Evolutionary conservation across 805 yeast species (phyloP).

Genomic region (Nakazawaea anatomiae): DNA sequence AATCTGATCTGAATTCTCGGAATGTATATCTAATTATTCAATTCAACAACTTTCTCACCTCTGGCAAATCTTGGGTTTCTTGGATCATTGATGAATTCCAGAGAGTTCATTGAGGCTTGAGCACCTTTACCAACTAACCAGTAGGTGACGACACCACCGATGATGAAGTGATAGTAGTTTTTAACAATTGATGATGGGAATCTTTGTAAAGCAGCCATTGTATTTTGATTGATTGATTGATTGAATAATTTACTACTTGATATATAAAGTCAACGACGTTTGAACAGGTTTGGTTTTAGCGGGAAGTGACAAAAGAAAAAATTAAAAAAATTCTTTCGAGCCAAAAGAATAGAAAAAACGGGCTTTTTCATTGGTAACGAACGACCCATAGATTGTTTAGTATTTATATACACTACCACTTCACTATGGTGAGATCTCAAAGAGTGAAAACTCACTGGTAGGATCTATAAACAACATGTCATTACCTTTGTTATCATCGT

Average conservation of each 20-base stretch:
- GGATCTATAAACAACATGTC: constrained; percentile 1
- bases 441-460: not conserved
- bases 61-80: constrained; percentile 86
- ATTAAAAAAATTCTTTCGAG: no score
- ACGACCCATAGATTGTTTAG: no score
- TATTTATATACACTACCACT: not conserved
- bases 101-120: constrained; percentile 60
- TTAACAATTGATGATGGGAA: constrained; percentile 40
- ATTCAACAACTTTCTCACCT: constrained; percentile 35
- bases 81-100: constrained; percentile 88
- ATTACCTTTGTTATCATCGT: no score
- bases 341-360: no score
- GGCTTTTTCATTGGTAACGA: no score
- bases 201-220: constrained; percentile 18
- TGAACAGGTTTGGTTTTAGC: no score
- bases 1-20: not conserved
- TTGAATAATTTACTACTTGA: no score
- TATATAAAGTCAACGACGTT: no score
- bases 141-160: constrained; percentile 57
- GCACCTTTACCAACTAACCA: constrained; percentile 67
- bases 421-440: not conserved
- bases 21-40: not conserved
- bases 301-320: no score
- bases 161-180: constrained; percentile 42
- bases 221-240: not conserved